Evolutionary conservation across 768 basidiomycete species (phyloP), one percentile per base, ranked within the genome.

Genomic region (Sporobolomyces phaffii): DNA sequence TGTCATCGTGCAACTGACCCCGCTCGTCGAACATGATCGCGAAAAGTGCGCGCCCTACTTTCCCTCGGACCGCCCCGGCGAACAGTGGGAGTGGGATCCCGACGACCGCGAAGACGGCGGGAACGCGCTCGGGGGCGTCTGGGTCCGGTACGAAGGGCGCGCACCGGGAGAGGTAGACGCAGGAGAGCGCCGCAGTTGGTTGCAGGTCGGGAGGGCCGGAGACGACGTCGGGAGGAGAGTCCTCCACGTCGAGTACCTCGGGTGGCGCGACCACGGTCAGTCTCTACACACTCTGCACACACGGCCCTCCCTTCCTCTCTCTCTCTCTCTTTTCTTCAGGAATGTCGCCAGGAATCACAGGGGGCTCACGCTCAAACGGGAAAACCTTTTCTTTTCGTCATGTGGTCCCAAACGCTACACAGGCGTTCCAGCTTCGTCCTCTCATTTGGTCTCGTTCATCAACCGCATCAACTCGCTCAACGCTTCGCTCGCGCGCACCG

Each of bases 1-100:
- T 54, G 89, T 88, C 2, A 82, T 90, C 70, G 87, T 93, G 15
- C 91, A 92, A 77, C 82, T 93, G 53, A 90, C 91, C 1, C 84
- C 79, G 65, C 82, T 85, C 69, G 70, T 83, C n/a, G 91, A 93
- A 76, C 78, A 80, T 45, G 86, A 87, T 1, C 81, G 84, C 49
- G 81, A 80, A 66, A 92, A 91, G 76, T 89, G 89, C 3, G 83
- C 88, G 74, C 78, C 83, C 1, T 93, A 93, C 78, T 90, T 91
- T 70, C 86, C 90, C 0, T 72, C 76, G 28, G 73, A 77, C 1
- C 34, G 20, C 34, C 17, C 79, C 85, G 88, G 89, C 26, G 80
- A 84, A 73, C 75, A 75, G 14, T 76, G 70, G 73, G n/a, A 75
- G 82, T 13, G 73, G 84, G 59, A 70, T 41, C 6, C 0, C 1